These are phyloP conservation scores for Metarhizium anisopliae DNA, from an alignment of 2,329 filamentous ascomycete genomes.

Conservation along the genomic window DNA sequence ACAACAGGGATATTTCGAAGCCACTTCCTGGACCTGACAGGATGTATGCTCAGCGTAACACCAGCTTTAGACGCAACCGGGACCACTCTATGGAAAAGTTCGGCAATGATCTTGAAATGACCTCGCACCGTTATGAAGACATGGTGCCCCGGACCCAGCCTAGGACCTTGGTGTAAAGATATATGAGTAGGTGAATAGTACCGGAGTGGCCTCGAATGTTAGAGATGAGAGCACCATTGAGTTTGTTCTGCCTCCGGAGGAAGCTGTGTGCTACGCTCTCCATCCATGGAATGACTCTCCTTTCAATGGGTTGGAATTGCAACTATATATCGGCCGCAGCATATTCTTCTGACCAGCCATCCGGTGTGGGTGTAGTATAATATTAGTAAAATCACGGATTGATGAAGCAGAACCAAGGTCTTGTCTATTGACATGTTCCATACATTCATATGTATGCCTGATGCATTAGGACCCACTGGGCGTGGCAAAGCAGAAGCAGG, in stretches of 20 bases:
- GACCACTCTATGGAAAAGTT: constrained; percentile 26
- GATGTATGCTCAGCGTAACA: constrained; percentile 25
- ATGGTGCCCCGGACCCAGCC: constrained; percentile 45
- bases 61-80: constrained; percentile 9
- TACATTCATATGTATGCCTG: not conserved
- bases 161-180: constrained; percentile 28
- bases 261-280: not conserved
- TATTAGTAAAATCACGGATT: not conserved
- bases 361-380: not conserved
- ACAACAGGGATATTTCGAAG: constrained; percentile 37
- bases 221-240: not conserved
- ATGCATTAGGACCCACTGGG: not conserved
- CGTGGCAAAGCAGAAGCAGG: not conserved
- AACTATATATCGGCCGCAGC: not conserved
- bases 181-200: not conserved
- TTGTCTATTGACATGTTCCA: not conserved
- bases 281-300: not conserved
- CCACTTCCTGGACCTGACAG: constrained; percentile 39
- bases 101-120: constrained; percentile 38
- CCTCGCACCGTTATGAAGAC: constrained; percentile 47
- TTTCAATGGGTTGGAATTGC: not conserved
- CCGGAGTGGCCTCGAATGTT: not conserved
- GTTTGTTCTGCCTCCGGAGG: not conserved
- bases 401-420: not conserved
- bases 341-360: not conserved